Evolutionary conservation across 805 yeast species (phyloP).

Genomic region (Candida stauntonica): DNA sequence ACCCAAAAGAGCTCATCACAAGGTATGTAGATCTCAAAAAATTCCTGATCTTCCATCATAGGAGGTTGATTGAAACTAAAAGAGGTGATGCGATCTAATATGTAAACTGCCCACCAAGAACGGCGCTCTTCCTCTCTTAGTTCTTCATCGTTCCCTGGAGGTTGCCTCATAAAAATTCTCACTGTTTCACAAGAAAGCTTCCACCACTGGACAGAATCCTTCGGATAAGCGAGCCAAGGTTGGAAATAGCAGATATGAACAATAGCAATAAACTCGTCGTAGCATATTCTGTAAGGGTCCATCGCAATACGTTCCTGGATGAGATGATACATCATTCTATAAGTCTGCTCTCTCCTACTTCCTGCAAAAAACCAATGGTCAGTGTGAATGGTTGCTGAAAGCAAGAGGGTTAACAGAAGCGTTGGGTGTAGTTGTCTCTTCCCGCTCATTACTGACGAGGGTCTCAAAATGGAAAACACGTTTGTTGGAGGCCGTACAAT

Average conservation of each 20-base stretch:
- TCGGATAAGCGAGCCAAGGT: slow-evolving; percentile 25
- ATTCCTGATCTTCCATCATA: slow-evolving; percentile 31
- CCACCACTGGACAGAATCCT: slow-evolving; percentile 26
- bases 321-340: slow-evolving; percentile 15
- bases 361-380: slow-evolving; percentile 24
- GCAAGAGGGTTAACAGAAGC: slow-evolving; percentile 16
- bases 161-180: slow-evolving; percentile 7
- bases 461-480: slow-evolving; percentile 22
- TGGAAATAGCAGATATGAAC: slow-evolving; percentile 23
- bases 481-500: slow-evolving; percentile 18
- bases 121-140: slow-evolving; percentile 35
- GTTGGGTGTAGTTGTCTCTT: slow-evolving; percentile 17
- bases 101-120: slow-evolving; percentile 38
- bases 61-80: slow-evolving; percentile 33
- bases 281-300: slow-evolving; percentile 6
- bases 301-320: slow-evolving; percentile 17
- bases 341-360: slow-evolving; percentile 19
- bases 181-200: slow-evolving; percentile 17
- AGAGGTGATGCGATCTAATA: slow-evolving; percentile 36
- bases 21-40: slow-evolving; percentile 29
- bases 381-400: slow-evolving; percentile 20
- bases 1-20: slow-evolving; percentile 33
- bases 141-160: slow-evolving; percentile 23
- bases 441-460: slow-evolving; percentile 15
- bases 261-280: slow-evolving; percentile 22